Evolutionary conservation across 345 rosid species (phyloP).

Genomic region (Psidium friedrichsthalianum): DNA sequence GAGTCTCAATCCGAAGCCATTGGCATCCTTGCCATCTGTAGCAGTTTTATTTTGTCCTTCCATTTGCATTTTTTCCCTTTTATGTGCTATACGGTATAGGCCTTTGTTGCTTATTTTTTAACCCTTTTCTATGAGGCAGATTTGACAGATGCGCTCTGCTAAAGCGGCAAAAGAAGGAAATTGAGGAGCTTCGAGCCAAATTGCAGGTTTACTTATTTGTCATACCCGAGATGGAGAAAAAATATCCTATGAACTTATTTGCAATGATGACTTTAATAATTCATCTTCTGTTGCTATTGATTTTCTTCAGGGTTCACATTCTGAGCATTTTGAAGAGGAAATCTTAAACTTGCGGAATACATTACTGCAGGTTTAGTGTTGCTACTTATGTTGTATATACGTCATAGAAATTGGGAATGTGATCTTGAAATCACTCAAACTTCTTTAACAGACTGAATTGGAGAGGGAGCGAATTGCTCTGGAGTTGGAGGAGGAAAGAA

Average conservation of each 20-base stretch:
- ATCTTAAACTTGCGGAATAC: slow-evolving; percentile 85
- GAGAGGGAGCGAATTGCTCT: slow-evolving; percentile 89
- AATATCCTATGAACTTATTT: background rate
- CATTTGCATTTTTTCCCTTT: background rate
- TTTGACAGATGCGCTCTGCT: slow-evolving; percentile 85
- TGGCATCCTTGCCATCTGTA: background rate
- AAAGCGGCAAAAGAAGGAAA: slow-evolving; percentile 97
- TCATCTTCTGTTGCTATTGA: slow-evolving; percentile 1
- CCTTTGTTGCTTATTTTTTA: background rate
- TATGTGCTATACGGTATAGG: slow-evolving; percentile 1
- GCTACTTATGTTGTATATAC: background rate
- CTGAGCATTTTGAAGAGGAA: slow-evolving; percentile 83
- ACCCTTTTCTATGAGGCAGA: slow-evolving; percentile 17
- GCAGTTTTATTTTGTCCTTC: background rate
- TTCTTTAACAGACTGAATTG: slow-evolving; percentile 56
- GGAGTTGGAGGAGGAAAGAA: slow-evolving; percentile 96
- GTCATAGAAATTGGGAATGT: background rate
- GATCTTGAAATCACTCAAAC: slow-evolving; percentile 1
- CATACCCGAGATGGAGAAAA: background rate
- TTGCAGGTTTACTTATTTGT: slow-evolving; percentile 37
- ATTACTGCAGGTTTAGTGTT: slow-evolving; percentile 56
- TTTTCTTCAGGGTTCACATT: slow-evolving; percentile 58
- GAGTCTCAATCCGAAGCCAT: slow-evolving; percentile 26
- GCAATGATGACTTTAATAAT: background rate
- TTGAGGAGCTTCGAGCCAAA: slow-evolving; percentile 93